A percentile compares a stretch with the other conserved stretches of the same genome.
phyloP scores from a whole-genome alignment of 2,329 filamentous ascomycete species.

The Apiospora rasikravindrae region DNA sequence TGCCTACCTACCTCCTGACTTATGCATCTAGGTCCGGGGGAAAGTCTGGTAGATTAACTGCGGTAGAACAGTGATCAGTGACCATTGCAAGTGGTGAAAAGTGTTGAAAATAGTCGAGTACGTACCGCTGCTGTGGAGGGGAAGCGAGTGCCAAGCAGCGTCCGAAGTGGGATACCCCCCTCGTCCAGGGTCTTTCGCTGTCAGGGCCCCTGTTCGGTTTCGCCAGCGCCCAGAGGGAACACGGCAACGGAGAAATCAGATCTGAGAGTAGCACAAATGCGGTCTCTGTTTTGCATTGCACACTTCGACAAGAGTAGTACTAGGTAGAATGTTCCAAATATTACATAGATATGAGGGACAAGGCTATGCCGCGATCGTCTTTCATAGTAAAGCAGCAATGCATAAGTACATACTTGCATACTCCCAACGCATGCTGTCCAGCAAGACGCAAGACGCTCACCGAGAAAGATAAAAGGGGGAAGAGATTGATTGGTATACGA shows the following conservation, averaged over 20 bases:
- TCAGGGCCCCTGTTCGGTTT: constrained; percentile 4
- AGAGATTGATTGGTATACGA: neutral
- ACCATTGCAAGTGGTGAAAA: constrained; percentile 14
- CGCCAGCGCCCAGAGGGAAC: neutral
- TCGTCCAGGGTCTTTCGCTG: constrained; percentile 6
- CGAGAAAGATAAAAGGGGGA: neutral
- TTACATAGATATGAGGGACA: neutral
- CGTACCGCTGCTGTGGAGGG: constrained; percentile 11
- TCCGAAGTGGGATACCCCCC: constrained; percentile 12
- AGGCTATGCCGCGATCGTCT: no score
- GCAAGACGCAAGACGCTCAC: neutral
- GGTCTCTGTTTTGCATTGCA: neutral
- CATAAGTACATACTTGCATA: neutral
- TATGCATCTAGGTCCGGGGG: neutral
- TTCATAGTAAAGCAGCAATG: no score
- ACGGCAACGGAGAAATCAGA: neutral
- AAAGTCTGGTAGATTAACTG: constrained; percentile 14
- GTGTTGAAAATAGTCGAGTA: constrained; percentile 10
- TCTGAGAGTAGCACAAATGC: neutral
- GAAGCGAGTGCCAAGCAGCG: constrained; percentile 10
- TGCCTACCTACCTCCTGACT: neutral
- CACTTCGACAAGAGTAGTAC: neutral
- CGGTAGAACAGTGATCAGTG: neutral
- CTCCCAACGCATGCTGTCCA: neutral
- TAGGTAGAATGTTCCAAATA: no score